Evolutionary conservation across 495 filamentous ascomycete species (phyloP), one percentile per base, ranked within the genome.

Genomic region (Rostrohypoxylon terebratum): DNA sequence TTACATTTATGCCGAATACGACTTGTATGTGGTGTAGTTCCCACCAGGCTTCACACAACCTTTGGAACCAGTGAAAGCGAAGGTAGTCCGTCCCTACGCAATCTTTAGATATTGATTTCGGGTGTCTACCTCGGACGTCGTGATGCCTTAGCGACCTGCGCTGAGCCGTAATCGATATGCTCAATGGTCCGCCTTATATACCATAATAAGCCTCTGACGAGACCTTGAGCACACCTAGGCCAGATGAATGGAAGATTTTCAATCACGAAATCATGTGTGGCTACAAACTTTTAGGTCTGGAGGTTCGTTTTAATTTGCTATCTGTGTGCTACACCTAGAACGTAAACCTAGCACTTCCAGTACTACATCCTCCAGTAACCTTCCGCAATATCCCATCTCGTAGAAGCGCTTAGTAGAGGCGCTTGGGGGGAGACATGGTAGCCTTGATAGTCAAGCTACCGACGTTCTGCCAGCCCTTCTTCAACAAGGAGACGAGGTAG

Each of bases 391-490:
- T 7, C 45, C 42, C 47, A 45, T 54, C 77, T 97, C 98, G 89
- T 98, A 99, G 70, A 98, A 81, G 78, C 96, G 93, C 88, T 94
- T 94, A 64, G 96, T 98, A 99, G 70, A 98, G 81, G 78, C 96
- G 93, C 88, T 94, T 94, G 64, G 96, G 96, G 68, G 95, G 95
- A 81, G 92, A 95, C 96, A 99, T 98, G 83, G 93, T 92, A 83
- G 96, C 96, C 91, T 99, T 99, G 88, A 99, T 94, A 76, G 96
- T 97, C 88, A 99, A 89, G 86, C 91, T 94, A 76, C 96, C 96
- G 81, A 99, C 96, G 87, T 99, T 99, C 90, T 99, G 96, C 96
- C 96, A 99, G 78, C 96, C 96, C 90, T 99, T 99, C 94, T 99
- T 98, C 82, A 99, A 87, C 77, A 99, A 87, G 75, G 93, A 97